Conservation (phyloP, 192 early-diverging fungal genomes). For the Coemansia sp. region DNA sequence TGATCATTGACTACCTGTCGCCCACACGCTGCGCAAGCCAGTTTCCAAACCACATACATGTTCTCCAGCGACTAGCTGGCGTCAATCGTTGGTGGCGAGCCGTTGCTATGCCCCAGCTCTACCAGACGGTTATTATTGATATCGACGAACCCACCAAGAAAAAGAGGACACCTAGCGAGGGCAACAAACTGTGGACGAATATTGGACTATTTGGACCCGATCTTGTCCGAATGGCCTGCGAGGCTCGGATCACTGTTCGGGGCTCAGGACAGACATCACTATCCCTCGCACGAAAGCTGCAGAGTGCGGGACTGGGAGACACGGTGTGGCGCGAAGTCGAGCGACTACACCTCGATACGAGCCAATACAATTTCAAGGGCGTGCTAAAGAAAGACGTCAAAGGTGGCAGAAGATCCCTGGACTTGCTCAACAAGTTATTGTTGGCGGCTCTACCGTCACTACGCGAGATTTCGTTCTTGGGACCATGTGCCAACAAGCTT, state of each 20-base stretch:
- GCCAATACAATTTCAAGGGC: not conserved
- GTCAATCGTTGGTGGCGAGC: not conserved
- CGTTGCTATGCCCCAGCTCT: not conserved
- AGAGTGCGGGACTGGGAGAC: not conserved
- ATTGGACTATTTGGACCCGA: not conserved
- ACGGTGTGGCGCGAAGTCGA: conserved; percentile 8
- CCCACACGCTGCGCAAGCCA: not conserved
- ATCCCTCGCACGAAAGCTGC: not conserved
- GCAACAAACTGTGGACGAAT: not conserved
- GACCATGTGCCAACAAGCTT: not conserved
- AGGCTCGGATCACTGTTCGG: not conserved
- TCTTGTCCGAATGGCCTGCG: not conserved
- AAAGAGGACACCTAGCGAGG: not conserved
- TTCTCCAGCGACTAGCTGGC: not conserved
- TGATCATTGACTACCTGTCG: not conserved
- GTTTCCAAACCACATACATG: not conserved
- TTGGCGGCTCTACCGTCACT: conserved; percentile 12
- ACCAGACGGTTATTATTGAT: not conserved
- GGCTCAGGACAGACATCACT: not conserved
- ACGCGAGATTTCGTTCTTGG: conserved; percentile 7
- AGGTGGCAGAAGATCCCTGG: not conserved
- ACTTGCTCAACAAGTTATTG: conserved; percentile 7
- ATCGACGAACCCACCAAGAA: not conserved
- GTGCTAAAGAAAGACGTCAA: not conserved
- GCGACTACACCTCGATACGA: not conserved